Base-by-base conservation (phyloP, 805 yeast genomes). In the Yarrowia bubula region DNA sequence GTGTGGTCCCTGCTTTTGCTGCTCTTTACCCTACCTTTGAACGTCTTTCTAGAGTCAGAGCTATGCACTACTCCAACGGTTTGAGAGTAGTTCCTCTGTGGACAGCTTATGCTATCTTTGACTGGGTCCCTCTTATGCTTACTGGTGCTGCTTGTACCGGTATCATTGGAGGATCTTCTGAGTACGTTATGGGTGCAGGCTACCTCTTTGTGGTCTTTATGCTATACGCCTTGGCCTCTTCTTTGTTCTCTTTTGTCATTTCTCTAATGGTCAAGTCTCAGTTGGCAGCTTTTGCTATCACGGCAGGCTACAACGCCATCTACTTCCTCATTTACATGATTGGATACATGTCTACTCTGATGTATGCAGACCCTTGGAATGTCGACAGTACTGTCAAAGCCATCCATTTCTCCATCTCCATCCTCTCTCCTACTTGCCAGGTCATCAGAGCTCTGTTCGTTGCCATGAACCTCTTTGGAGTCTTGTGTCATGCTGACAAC, bases 11-110 rank as follows among this genome's bases (percentile, higher is more conserved):
- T 8, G 78, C 78, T 0, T 74, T 75, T 62, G 67, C 72, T 4
- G 69, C 74, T 1, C 66, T 75, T 32, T 75, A 75, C 61, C 77
- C 78, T 1, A 75, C 77, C 3, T 73, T 66, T 69, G 78, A 75
- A 65, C 70, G 78, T 11, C 66, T 75, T 17, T 70, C 72, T 42
- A 70, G 69, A 44, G 77, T 75, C 14, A 68, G 78, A 33, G 76
- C 77, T 2, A 70, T 75, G 70, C 77, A 75, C n/a, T 75, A 75
- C 63, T 75, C 78, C n/a, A 75, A 75, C 66, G 78, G 78, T 15
- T 67, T 75, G 32, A 67, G 72, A 15, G 73, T 74, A 2, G 62
- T 72, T 14, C 76, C 78, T 5, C 62, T 75, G 31, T 75, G 78
- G 78, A 51, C 69, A 14, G 75, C 76, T 3, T 75, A 75, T 53